These are phyloP conservation scores for Orbilia blumenaviensis DNA, from an alignment of 2,329 filamentous ascomycete genomes.

Conservation along the genomic window DNA sequence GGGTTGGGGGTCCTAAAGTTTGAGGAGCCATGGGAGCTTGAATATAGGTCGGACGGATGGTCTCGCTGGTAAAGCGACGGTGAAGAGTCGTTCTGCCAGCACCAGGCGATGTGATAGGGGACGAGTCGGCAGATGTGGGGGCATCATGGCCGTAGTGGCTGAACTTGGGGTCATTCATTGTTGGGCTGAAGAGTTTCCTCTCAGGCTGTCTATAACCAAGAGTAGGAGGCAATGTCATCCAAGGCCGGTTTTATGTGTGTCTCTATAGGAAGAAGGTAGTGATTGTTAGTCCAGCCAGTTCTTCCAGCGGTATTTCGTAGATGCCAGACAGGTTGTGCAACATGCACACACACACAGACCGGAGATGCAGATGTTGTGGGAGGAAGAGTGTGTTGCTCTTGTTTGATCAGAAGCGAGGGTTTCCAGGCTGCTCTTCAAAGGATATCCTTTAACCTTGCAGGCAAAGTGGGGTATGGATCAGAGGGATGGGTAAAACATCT, in stretches of 20 bases:
- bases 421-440: slow-evolving; percentile 5
- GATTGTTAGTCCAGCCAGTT: background rate
- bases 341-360: background rate
- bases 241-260: slow-evolving; percentile 1
- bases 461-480: slow-evolving; percentile 20
- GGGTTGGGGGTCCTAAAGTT: background rate
- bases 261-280: background rate
- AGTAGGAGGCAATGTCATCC: slow-evolving; percentile 27
- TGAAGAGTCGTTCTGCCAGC: slow-evolving; percentile 46
- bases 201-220: slow-evolving; percentile 16
- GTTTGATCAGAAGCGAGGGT: slow-evolving; percentile 15
- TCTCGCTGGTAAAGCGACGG: slow-evolving; percentile 49
- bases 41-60: slow-evolving; percentile 39
- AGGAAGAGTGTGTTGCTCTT: slow-evolving; percentile 31
- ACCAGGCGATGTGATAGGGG: slow-evolving; percentile 47
- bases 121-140: slow-evolving; percentile 37
- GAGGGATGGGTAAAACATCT: slow-evolving; percentile 1
- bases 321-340: background rate
- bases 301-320: background rate
- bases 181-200: slow-evolving; percentile 13
- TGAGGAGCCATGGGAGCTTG: slow-evolving; percentile 18
- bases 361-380: background rate
- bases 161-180: slow-evolving; percentile 51
- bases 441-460: background rate
- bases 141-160: slow-evolving; percentile 43